A percentile compares a stretch with the other conserved stretches of the same genome.
phyloP scores from a whole-genome alignment of 2,329 filamentous ascomycete genomes.

The Colletotrichum tofieldiae region DNA sequence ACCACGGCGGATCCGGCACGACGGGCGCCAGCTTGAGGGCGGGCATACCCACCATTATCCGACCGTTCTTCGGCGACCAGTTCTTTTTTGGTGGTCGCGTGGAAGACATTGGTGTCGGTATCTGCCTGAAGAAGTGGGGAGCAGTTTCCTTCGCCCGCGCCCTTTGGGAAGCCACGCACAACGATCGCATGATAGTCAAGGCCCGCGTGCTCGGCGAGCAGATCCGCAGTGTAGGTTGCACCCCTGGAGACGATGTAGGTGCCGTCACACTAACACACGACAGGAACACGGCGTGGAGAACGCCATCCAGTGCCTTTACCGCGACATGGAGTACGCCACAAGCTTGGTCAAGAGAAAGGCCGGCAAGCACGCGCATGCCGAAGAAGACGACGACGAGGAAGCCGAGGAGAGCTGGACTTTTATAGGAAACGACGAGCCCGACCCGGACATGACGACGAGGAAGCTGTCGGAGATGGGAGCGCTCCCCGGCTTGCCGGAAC shows the following conservation, averaged over 20 bases:
- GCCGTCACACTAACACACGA: constrained; percentile 48
- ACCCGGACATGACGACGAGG: constrained; percentile 60
- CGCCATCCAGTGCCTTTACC: constrained; percentile 93
- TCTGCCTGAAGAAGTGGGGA: constrained; percentile 91
- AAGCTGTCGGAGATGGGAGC: constrained; percentile 50
- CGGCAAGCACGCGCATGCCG: constrained; percentile 62
- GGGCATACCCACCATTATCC: constrained; percentile 93
- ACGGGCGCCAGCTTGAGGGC: constrained; percentile 94
- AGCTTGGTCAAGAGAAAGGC: constrained; percentile 81
- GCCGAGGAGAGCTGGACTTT: constrained; percentile 94
- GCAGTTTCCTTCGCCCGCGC: constrained; percentile 88
- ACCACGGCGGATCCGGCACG: constrained; percentile 95
- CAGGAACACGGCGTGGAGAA: constrained; percentile 92
- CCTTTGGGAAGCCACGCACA: constrained; percentile 92
- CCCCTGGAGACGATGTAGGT: background rate
- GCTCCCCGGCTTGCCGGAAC: background rate
- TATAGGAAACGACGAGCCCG: constrained; percentile 73
- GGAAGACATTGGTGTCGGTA: constrained; percentile 93
- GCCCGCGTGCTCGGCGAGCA: constrained; percentile 86
- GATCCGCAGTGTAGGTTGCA: constrained; percentile 81
- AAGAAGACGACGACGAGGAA: constrained; percentile 68
- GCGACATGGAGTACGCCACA: constrained; percentile 93
- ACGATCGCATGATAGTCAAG: constrained; percentile 91
- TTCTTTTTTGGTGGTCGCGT: constrained; percentile 94
- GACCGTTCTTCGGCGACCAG: constrained; percentile 98